A percentile compares a stretch with the other conserved stretches of the same genome.
Conservation (phyloP, 2,329 filamentous ascomycete species). For the Apiospora phragmitis region DNA sequence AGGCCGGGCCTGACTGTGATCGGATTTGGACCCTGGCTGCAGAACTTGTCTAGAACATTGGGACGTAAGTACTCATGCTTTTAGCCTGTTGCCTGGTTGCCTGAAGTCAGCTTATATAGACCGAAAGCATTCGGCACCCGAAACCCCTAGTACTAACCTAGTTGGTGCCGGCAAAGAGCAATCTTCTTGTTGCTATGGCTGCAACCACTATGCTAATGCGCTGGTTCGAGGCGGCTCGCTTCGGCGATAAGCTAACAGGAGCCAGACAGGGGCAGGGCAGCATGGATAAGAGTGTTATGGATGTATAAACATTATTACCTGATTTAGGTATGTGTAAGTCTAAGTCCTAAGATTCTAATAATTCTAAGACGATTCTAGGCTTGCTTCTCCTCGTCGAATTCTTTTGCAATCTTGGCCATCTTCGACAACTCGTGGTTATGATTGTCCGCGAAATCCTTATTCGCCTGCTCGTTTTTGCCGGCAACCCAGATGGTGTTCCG, state of each 20-base stretch:
- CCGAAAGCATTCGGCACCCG: not conserved
- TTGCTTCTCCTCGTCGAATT: slow-evolving; percentile 6
- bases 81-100: not conserved
- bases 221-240: not conserved
- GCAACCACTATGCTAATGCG: not conserved
- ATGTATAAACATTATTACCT: not conserved
- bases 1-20: not conserved
- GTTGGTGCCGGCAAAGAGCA: not conserved
- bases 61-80: not conserved
- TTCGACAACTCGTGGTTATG: slow-evolving; percentile 18
- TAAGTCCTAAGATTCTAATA: not conserved
- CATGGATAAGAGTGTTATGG: not conserved
- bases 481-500: slow-evolving; percentile 53
- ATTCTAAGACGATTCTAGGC: not conserved
- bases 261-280: not conserved
- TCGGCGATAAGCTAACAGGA: not conserved
- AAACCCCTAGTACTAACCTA: not conserved
- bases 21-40: not conserved
- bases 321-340: not conserved
- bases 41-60: not conserved
- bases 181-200: not conserved
- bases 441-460: slow-evolving; percentile 48
- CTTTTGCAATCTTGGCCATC: not conserved
- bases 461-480: slow-evolving; percentile 57
- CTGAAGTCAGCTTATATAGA: not conserved